Evolutionary conservation across 2,329 filamentous ascomycete species (phyloP).

Genomic region (Cordyceps fumosorosea): DNA sequence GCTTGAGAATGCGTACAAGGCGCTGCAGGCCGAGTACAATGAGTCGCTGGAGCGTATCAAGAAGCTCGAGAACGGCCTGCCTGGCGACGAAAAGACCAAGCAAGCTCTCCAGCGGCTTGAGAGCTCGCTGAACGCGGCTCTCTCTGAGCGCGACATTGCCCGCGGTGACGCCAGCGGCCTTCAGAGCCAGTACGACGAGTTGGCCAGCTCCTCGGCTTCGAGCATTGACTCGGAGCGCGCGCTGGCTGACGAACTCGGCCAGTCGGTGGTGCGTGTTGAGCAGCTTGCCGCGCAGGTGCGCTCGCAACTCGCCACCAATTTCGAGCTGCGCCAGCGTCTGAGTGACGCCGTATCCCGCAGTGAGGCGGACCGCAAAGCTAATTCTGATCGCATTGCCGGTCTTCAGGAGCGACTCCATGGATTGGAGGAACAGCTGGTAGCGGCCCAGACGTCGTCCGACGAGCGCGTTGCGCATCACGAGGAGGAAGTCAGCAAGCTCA

Average conservation of each 20-base stretch:
- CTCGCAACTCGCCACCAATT: conserved; percentile 73
- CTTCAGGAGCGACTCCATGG: conserved; percentile 74
- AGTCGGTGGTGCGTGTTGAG: conserved; percentile 71
- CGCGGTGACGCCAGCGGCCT: conserved; percentile 58
- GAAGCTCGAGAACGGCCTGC: conserved; percentile 48
- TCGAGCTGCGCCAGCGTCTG: conserved; percentile 67
- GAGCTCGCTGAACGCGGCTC: conserved; percentile 59
- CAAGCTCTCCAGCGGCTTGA: conserved; percentile 60
- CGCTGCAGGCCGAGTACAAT: conserved; percentile 65
- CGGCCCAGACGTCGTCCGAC: conserved; percentile 80
- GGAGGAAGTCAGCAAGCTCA: conserved; percentile 69
- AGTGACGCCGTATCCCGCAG: conserved; percentile 74
- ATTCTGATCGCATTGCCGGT: conserved; percentile 73
- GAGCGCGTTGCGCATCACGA: conserved; percentile 78
- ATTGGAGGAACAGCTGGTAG: conserved; percentile 77
- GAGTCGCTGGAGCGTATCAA: conserved; percentile 62
- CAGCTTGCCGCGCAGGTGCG: conserved; percentile 73
- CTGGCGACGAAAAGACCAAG: conserved; percentile 51
- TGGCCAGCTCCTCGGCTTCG: conserved; percentile 50
- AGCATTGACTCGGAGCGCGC: conserved; percentile 54
- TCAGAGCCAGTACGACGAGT: conserved; percentile 51
- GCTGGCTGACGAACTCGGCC: conserved; percentile 62
- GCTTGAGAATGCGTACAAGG: conserved; percentile 65
- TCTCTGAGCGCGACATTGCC: conserved; percentile 67
- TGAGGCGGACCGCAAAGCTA: conserved; percentile 74